These are phyloP conservation scores for Neonectria hederae DNA, from an alignment of 2,329 filamentous ascomycete species.

Conservation along the genomic window DNA sequence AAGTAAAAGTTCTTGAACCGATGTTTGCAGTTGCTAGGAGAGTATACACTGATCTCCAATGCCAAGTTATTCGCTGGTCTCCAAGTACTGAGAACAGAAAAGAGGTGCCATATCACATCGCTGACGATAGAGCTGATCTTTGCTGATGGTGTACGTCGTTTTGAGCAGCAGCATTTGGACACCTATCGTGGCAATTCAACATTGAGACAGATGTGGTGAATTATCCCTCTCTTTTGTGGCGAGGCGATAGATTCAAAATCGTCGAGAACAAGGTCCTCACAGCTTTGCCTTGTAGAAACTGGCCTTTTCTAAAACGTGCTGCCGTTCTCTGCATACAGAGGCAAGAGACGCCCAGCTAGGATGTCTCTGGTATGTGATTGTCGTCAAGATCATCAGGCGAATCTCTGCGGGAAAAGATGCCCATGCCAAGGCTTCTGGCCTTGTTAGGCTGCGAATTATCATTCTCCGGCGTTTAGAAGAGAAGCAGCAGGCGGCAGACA, in stretches of 20 bases:
- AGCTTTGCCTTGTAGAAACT: conserved; percentile 45
- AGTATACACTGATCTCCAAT: conserved; percentile 48
- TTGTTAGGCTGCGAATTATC: not conserved
- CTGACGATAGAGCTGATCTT: conserved; percentile 27
- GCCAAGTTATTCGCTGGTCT: conserved; percentile 35
- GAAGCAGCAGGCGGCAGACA: not conserved
- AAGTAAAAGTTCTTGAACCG: conserved; percentile 46
- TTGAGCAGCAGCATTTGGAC: conserved; percentile 33
- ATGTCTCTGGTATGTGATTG: conserved; percentile 41
- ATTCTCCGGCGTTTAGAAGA: not conserved
- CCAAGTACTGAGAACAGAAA: conserved; percentile 46
- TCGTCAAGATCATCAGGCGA: conserved; percentile 44
- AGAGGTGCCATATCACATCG: conserved; percentile 40
- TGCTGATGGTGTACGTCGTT: not conserved
- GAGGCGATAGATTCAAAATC: conserved; percentile 34
- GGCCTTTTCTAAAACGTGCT: conserved; percentile 41
- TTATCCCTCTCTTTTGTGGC: conserved; percentile 26
- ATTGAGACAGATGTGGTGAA: conserved; percentile 44
- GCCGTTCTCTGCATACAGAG: conserved; percentile 50
- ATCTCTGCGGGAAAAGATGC: conserved; percentile 41
- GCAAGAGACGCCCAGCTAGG: conserved; percentile 46
- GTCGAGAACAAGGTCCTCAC: conserved; percentile 35
- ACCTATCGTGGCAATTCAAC: conserved; percentile 44
- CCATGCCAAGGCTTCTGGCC: conserved; percentile 21
- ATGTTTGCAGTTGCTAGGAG: conserved; percentile 48